Base-by-base conservation (phyloP, 805 yeast species). In the Saccharomycopsis malanga region DNA sequence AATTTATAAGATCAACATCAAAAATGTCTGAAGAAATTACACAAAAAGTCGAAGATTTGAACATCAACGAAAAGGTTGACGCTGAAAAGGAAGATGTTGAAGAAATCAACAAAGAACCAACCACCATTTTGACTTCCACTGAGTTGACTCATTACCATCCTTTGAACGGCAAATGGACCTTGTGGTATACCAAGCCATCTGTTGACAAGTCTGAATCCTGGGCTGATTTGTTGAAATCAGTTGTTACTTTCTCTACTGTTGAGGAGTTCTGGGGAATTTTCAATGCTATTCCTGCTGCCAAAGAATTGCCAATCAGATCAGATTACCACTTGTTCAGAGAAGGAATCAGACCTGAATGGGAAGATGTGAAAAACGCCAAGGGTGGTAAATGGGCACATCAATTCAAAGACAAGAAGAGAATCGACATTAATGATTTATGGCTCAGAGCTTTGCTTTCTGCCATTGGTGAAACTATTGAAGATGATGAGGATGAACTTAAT, bases 181-280 rank as follows among this genome's bases (percentile, higher is more conserved):
- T 91, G 61, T 91, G 98, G 98, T 93, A 87, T 75, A 86, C 95
- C 51, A 88, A 88, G 71, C 98, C 98, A 53, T 81, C 87, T 52
- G 78, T 80, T 52, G 84, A 81, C 61, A 73, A 72, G 55, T 71
- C 71, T 56, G 95, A 87, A 69, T 79, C 87, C 59, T 91, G 98
- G 98, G 77, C 87, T 46, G 95, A 89, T 61, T 75, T 88, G 56
- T 75, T 93, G 61, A 88, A 88, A 71, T 94, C 96, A 49, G 94
- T 93, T 44, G 91, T 88, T 57, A 79, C 94, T 21, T 87, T 93
- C 59, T 76, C 81, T 46, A 80, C 96, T n/a, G 98, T 93, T 44
- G 98, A 93, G 72, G 97, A 91, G 67, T 93, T 93, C 72, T 93
- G 98, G 98, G 98, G 98, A 22, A 83, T 91, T 56, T 85, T 79